Percentiles rank a stretch among this genome's conserved stretches.
Evolutionary conservation across 345 rosid species (phyloP).

Genomic region (Iberis pinnata): DNA sequence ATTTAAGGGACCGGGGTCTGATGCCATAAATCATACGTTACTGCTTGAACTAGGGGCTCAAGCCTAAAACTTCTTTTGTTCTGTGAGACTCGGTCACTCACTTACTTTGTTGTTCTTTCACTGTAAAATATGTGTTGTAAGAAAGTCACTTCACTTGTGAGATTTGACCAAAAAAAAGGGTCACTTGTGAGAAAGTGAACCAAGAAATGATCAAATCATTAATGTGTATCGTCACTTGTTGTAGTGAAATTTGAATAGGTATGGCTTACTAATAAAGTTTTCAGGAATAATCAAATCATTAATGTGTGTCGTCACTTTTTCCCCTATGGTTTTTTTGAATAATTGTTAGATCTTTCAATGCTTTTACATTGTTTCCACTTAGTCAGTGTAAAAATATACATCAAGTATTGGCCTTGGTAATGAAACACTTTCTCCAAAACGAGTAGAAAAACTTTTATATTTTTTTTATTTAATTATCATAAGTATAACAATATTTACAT

Average conservation of each 20-base stretch:
- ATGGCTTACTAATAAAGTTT: background rate
- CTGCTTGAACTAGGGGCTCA: conserved; percentile 68
- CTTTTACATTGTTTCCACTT: no score
- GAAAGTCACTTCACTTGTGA: background rate
- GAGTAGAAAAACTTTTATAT: no score
- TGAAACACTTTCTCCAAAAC: no score
- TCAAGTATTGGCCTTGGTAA: no score
- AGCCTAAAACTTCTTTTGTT: conserved; percentile 23
- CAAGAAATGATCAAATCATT: background rate
- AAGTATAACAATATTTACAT: no score
- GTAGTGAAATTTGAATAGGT: no score
- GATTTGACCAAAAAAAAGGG: no score
- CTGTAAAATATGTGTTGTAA: conserved; percentile 10
- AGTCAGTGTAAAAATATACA: no score
- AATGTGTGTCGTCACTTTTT: background rate
- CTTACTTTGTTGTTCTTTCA: conserved; percentile 5
- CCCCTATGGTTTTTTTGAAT: no score
- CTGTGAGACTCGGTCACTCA: conserved; percentile 5
- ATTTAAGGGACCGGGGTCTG: conserved; percentile 64
- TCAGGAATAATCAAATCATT: background rate
- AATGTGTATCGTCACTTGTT: background rate
- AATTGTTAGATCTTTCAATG: no score
- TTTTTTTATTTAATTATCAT: no score
- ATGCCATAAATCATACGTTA: conserved; percentile 58
- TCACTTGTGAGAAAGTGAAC: background rate